phyloP scores from a whole-genome alignment of 208 protist genomes.

The Acanthamoeba castellanii region DNA sequence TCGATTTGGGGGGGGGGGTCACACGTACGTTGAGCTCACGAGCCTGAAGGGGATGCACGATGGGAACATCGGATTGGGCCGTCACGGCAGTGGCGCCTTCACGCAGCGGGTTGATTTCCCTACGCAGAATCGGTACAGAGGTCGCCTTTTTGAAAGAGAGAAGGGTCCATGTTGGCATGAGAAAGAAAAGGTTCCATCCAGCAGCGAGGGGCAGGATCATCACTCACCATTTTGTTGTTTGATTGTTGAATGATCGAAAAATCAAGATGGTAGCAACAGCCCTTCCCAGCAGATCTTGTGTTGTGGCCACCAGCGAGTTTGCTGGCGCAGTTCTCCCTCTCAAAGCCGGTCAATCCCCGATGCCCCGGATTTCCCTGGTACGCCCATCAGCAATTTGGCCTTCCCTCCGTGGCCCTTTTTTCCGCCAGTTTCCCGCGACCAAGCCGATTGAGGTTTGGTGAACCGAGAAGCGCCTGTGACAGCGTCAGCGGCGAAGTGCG shows the following conservation, averaged over 20 bases:
- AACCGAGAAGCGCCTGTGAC: not conserved
- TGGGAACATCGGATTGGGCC: constrained; percentile 8
- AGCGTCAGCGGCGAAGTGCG: not conserved
- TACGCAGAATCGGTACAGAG: constrained; percentile 40
- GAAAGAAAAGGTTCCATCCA: not conserved
- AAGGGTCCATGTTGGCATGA: not conserved
- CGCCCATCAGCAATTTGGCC: not conserved
- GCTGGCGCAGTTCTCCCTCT: not conserved
- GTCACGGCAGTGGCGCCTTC: not conserved
- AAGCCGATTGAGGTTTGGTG: not conserved
- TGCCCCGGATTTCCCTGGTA: not conserved
- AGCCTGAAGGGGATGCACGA: constrained; percentile 24
- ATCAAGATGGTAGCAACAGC: not conserved
- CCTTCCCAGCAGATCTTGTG: not conserved
- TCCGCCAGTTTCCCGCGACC: not conserved
- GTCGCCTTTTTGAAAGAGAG: not conserved
- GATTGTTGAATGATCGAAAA: not conserved
- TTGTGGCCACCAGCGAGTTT: not conserved
- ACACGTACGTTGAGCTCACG: constrained; percentile 16
- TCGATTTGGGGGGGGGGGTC: not conserved
- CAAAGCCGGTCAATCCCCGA: not conserved
- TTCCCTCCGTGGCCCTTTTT: not conserved
- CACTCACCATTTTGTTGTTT: not conserved
- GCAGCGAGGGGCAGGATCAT: not conserved
- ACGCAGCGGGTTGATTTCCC: constrained; percentile 9